Evolutionary conservation across 2,329 filamentous ascomycete genomes (phyloP), one percentile per base, ranked within the genome.

Genomic region (Neonectria coccinea): DNA sequence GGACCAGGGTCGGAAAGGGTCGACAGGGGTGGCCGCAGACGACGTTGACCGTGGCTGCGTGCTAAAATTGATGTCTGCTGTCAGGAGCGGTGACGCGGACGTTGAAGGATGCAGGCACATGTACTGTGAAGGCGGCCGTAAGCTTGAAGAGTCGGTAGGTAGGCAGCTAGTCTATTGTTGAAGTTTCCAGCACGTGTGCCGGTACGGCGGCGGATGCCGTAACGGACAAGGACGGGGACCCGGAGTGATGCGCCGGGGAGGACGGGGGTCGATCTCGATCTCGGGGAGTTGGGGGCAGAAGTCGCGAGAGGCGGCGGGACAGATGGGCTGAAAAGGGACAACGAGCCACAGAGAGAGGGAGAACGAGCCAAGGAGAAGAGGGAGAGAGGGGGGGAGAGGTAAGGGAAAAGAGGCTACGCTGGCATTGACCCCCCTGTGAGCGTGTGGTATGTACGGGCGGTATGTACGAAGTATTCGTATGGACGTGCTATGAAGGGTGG

Each of bases 21-120:
- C 25, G 59, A 55, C 56, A 42, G 44, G 61, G 56, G 33, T 25
- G 25, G 50, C 20, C 50, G 25, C 45, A 39, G 56, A 44, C 22
- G 39, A 45, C 56, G 47, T 52, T n/a, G 27, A 47, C 18, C 14
- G 25, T 18, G 48, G 39, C 25, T 14, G 11, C 27, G n/a, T 33
- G n/a, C n/a, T 42, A 42, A 42, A 20, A 11, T 20, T 42, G 39
- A 42, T 42, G 11, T 20, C n/a, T 42, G 20, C 48, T 18, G 11
- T 20, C 11, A 20, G 6, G 10, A 33, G 48, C 27, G 27, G 48
- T 51, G 48, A 20, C 48, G 48, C 11, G n/a, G 48, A 33, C 31
- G n/a, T 12, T 20, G 29, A 27, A 33, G 48, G 27, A 39, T 39
- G 36, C 36, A 39, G 36, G 14, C 14, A 39, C 36, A 39, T 39